Evolutionary conservation across 192 early-diverging fungal species (phyloP), one percentile per base, ranked within the genome.

Genomic region (Podochytrium sp.): DNA sequence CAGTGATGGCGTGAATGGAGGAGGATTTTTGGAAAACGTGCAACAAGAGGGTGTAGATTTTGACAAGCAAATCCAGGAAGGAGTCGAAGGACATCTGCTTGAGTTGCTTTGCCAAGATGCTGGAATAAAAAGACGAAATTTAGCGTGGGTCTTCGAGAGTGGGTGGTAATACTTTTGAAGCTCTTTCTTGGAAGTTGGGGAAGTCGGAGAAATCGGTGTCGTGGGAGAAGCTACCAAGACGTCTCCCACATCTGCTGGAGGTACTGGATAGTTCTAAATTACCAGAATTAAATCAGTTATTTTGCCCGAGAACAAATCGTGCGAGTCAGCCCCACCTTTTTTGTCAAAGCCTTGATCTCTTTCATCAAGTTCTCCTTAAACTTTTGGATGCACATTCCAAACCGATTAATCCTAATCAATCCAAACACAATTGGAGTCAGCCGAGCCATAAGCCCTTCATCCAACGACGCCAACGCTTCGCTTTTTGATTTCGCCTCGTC

Each of bases 1-100:
- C 75, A 2, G 94, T 84, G 3, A 92, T 74, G 7, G 91, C 89
- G 64, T 95, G 90, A 30, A 92, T 91, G 27, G 91, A 82, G 29
- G 87, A 79, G 25, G 90, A 80, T 34, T 93, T 84, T 64, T 92
- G 87, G 49, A 96, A 86, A 2, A 90, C 83, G 30, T 91, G 86
- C 0, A 97, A 76, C 32, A 96, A 77, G 18, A 91, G 83, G 3
- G 90, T 83, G 67, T 93, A 94, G 60, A 97, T 89, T 50, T 86
- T 87, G 5, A 91, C 71, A 1, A 97, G 75, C 78, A 94, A 84
- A 29, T 90, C 84, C 64, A 91, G 91, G 73, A 95, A 99, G 25
- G 92, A 82, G 50, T 93, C 89, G 75, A 96, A 92, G 1, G 91
- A 90, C 93, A 97, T 94, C 18, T 80, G 72, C 56, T 88, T 86